Base-by-base conservation (phyloP, 805 yeast species). In the Dipodascus albidus region DNA sequence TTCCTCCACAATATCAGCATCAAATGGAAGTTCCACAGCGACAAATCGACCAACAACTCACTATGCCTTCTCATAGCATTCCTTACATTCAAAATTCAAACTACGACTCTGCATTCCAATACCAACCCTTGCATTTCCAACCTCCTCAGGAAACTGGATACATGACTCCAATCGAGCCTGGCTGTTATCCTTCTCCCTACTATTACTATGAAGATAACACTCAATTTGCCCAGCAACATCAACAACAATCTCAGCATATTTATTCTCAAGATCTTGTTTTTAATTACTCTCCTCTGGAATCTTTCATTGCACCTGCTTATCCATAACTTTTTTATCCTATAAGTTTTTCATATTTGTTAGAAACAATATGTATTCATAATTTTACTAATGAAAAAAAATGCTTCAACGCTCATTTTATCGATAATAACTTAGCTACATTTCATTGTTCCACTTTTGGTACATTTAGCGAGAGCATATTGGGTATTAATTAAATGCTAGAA, bases 81-180 rank as follows among this genome's bases (percentile, higher is more conserved):
- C 47, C 47, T 41, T n/a, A 17, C n/a, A 41, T 20, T 41, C 47
- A n/a, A 17, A 41, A n/a, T 14, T 17, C 47, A 17, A 27, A 27
- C 33, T 27, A 27, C 33, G 33, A 27, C 33, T 27, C 33, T 27
- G 4, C 47, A n/a, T 41, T n/a, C 47, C 47, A 17, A 41, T 20
- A 41, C 8, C 47, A 41, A 17, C 47, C 47, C 15, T 41, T 17
- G 47, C 47, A 41, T 41, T 20, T 41, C n/a, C 22, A 41, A 19
- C 47, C 19, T 41, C 47, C 19, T 41, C 47, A 41, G 47, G 22
- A 41, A 9, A 20, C 47, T 41, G 47, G 47, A n/a, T 41, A n/a
- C 47, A n/a, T 41, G 47, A 17, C 22, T 41, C 47, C 47, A 20
- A 41, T 20, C 15, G 22, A 20, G 22, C 47, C 47, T 17, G 47